Conservation (phyloP, 768 basidiomycete genomes). For the Flagelloscypha sp. region DNA sequence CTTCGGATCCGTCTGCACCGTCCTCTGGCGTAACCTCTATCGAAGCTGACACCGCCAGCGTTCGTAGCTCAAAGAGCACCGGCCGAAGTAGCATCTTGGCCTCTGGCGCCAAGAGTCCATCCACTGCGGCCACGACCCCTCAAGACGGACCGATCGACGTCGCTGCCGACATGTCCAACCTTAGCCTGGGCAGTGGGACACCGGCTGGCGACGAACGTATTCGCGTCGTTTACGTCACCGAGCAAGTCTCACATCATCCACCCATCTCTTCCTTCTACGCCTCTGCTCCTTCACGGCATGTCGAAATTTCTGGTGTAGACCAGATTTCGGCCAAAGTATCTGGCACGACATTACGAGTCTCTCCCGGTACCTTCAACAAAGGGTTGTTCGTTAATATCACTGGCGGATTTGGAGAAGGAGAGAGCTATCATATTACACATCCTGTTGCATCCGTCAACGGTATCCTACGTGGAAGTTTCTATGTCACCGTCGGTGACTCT, state of each 20-base stretch:
- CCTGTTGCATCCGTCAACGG: slow-evolving; percentile 89
- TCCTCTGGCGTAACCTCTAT: slow-evolving; percentile 12
- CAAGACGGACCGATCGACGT: slow-evolving; percentile 32
- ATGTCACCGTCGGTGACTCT: slow-evolving; percentile 76
- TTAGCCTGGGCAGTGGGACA: slow-evolving; percentile 40
- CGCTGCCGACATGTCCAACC: slow-evolving; percentile 51
- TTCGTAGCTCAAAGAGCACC: slow-evolving; percentile 54
- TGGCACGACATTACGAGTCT: slow-evolving; percentile 76
- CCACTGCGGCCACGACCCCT: slow-evolving; percentile 49
- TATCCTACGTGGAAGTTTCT: slow-evolving; percentile 84
- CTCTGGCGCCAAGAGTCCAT: slow-evolving; percentile 41
- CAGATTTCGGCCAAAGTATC: slow-evolving; percentile 92
- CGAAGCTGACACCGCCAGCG: slow-evolving; percentile 44
- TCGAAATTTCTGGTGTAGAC: slow-evolving; percentile 77
- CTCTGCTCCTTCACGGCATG: slow-evolving; percentile 58
- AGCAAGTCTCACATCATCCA: slow-evolving; percentile 96
- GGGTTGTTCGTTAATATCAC: slow-evolving; percentile 80
- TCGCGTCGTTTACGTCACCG: slow-evolving; percentile 77
- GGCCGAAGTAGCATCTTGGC: slow-evolving; percentile 48
- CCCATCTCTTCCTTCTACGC: slow-evolving; percentile 86
- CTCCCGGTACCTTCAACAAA: slow-evolving; percentile 78
- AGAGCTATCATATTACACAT: slow-evolving; percentile 82
- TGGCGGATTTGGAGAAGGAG: slow-evolving; percentile 68
- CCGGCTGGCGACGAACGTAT: slow-evolving; percentile 31
- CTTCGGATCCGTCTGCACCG: slow-evolving; percentile 10